Percentiles rank a stretch among this genome's conserved stretches.
These are phyloP conservation scores for Bremia lactucae DNA, from an alignment of 352 stramenopile genomes.

Conservation along the genomic window DNA sequence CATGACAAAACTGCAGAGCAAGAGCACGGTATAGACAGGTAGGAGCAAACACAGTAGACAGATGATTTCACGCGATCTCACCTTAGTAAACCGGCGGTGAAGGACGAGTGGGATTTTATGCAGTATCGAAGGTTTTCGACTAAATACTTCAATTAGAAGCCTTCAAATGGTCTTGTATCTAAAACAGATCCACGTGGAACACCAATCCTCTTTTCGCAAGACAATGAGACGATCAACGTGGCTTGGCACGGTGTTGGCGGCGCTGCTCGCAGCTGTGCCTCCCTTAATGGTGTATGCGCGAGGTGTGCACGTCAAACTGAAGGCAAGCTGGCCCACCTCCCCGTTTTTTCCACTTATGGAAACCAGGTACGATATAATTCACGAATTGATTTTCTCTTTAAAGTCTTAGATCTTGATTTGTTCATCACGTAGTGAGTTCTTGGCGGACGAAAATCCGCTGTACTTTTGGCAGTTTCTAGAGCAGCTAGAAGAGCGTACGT, in stretches of 20 bases:
- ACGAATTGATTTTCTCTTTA: background rate
- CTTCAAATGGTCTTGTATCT: background rate
- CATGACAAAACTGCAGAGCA: slow-evolving; percentile 16
- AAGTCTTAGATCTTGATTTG: no score
- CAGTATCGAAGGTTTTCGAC: background rate
- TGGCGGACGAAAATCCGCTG: slow-evolving; percentile 64
- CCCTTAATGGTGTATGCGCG: slow-evolving; percentile 16
- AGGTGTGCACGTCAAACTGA: slow-evolving; percentile 42
- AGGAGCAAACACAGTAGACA: no score
- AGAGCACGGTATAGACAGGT: background rate
- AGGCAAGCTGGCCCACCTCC: slow-evolving; percentile 50
- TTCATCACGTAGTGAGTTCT: slow-evolving; percentile 42
- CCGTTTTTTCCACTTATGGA: slow-evolving; percentile 44
- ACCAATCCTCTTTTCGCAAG: slow-evolving; percentile 3
- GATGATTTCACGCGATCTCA: background rate
- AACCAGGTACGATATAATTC: slow-evolving; percentile 26
- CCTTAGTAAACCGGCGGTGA: no score
- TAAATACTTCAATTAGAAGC: background rate
- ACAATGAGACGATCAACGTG: slow-evolving; percentile 13
- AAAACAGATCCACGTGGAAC: slow-evolving; percentile 11
- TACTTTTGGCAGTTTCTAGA: slow-evolving; percentile 76
- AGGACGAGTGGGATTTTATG: background rate
- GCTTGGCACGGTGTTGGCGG: slow-evolving; percentile 8
- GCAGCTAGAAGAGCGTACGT: slow-evolving; percentile 22
- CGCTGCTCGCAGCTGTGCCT: slow-evolving; percentile 13